These are phyloP conservation scores for Debaryomyces prosopidis DNA, from an alignment of 805 yeast genomes.

Conservation along the genomic window DNA sequence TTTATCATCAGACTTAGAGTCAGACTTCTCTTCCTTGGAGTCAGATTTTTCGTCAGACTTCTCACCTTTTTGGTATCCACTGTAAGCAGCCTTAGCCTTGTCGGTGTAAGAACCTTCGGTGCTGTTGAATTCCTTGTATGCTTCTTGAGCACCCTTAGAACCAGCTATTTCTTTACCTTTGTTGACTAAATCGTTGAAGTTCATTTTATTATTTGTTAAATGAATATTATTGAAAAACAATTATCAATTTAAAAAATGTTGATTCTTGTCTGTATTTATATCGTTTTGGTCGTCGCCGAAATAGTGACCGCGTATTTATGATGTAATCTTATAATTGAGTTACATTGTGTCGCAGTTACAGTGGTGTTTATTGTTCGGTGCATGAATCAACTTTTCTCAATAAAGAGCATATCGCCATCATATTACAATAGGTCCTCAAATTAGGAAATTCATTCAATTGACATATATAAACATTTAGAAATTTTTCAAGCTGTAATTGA, in stretches of 20 bases:
- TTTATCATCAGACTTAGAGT: too few species aligned
- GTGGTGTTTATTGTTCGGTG: not conserved
- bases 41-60: not conserved
- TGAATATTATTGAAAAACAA: too few species aligned
- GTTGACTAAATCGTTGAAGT: slow-evolving; percentile 30
- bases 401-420: not conserved
- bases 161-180: slow-evolving; percentile 29
- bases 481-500: too few species aligned
- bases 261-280: too few species aligned
- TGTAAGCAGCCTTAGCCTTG: slow-evolving; percentile 38
- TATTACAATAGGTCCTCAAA: not conserved
- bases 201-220: slow-evolving; percentile 19
- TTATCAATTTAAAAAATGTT: not conserved
- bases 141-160: slow-evolving; percentile 35
- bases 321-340: not conserved
- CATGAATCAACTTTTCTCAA: not conserved
- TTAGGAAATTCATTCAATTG: not conserved
- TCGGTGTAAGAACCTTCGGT: slow-evolving; percentile 27
- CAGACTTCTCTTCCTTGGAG: too few species aligned
- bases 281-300: too few species aligned
- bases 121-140: slow-evolving; percentile 31
- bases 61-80: slow-evolving; percentile 9
- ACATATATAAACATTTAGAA: too few species aligned
- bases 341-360: not conserved
- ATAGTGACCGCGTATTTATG: too few species aligned